Evolutionary conservation across 2,329 filamentous ascomycete species (phyloP).

Genomic region (Talaromyces islandicus): DNA sequence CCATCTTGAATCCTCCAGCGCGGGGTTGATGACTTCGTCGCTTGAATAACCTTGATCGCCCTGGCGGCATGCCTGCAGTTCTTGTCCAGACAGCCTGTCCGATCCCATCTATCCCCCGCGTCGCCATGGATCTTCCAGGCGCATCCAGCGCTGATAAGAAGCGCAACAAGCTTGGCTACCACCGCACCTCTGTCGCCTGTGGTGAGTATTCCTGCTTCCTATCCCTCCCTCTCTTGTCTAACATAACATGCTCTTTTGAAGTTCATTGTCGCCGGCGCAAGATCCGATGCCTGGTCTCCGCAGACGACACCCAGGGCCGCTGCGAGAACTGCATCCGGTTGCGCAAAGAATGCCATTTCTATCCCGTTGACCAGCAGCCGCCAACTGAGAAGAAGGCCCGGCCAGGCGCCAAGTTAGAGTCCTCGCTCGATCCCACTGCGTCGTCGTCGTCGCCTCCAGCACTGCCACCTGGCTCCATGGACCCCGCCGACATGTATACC

Average conservation of each 20-base stretch:
- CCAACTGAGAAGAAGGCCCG: slow-evolving; percentile 45
- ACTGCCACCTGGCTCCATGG: slow-evolving; percentile 16
- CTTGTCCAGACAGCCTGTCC: slow-evolving; percentile 28
- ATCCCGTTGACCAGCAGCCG: slow-evolving; percentile 74
- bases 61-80: slow-evolving; percentile 34
- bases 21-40: slow-evolving; percentile 6
- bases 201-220: slow-evolving; percentile 56
- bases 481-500: slow-evolving; percentile 30
- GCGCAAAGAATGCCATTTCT: slow-evolving; percentile 92
- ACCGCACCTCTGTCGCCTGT: slow-evolving; percentile 90
- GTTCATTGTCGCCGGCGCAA: slow-evolving; percentile 89
- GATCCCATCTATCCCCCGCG: slow-evolving; percentile 25
- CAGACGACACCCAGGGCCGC: slow-evolving; percentile 65
- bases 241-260: slow-evolving; percentile 30
- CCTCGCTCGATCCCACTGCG: slow-evolving; percentile 41
- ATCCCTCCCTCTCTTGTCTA: neutral
- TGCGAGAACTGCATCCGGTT: slow-evolving; percentile 91
- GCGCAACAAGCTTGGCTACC: slow-evolving; percentile 91
- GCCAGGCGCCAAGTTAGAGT: slow-evolving; percentile 39
- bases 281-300: slow-evolving; percentile 78
- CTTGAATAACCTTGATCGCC: neutral
- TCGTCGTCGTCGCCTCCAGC: slow-evolving; percentile 41
- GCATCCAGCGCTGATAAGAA: slow-evolving; percentile 53
- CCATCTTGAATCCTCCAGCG: slow-evolving; percentile 7
- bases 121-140: slow-evolving; percentile 29